Evolutionary conservation across 1,284 basidiomycete genomes (phyloP), one percentile per base, ranked within the genome.

Genomic region (Hemileia vastatrix): DNA sequence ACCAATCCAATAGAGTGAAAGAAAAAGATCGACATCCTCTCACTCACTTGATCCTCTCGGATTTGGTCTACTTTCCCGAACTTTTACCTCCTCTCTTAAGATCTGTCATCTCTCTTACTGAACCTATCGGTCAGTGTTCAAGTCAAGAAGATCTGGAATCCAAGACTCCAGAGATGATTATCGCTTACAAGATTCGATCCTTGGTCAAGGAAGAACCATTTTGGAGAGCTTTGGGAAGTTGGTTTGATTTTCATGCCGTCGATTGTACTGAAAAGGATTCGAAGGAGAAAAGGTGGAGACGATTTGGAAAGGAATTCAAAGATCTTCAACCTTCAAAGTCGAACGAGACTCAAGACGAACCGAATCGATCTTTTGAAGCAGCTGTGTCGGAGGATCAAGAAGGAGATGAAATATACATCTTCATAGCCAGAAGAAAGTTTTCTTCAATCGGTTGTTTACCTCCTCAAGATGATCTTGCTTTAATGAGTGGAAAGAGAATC

Each of bases 41-140:
- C 19, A 67, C 70, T 9, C 72, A 74, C 50, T 63, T 75, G 19
- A 64, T 75, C 19, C 73, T 71, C 62, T 73, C 72, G 1, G 73
- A 75, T 53, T 66, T 75, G 1, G 72, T 75, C 52, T 75, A 74
- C 65, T 75, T 75, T 63, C 71, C 72, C 1, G 68, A 74, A 51
- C 64, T 75, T 1, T 65, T 75, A 6, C 64, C 72, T 13, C 71
- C 70, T 5, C 63, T 75, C 3, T 60, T 75, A n/a, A 64, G 69
- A 24, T 67, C 71, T 15, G 64, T 75, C 27, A 63, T 75, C 27
- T 47, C 64, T 40, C 65, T 75, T 11, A 72, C 70, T 1, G 53
- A 57, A 3, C 48, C 57, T 15, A 19, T 49, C 21, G 18, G 18
- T 23, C n/a, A 23, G 43, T 24, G n/a, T 2, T 18, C 51, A 40